Conservation (phyloP, 345 rosid genomes). For the Arabidopsis thaliana region TAIR10.1 NC_003070.9:29845001-29845500, state of each 20-base stretch:
- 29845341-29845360: neutral
- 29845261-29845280: slow-evolving; percentile 86
- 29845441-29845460: slow-evolving; percentile 6
- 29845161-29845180: slow-evolving; percentile 90
- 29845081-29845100: slow-evolving; percentile 52
- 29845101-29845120: slow-evolving; percentile 7
- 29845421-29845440: slow-evolving; percentile 9
- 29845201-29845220: slow-evolving; percentile 98
- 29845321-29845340: neutral
- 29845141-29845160: neutral
- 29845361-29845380: neutral
- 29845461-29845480: slow-evolving; percentile 93
- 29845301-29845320: slow-evolving; percentile 24
- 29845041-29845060: slow-evolving; percentile 86
- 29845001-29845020: slow-evolving; percentile 94
- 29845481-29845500: slow-evolving; percentile 99
- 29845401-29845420: slow-evolving; percentile 7
- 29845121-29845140: slow-evolving; percentile 9
- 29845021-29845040: slow-evolving; percentile 75
- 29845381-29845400: neutral
- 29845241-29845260: slow-evolving; percentile 96
- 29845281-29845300: slow-evolving; percentile 99
- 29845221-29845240: slow-evolving; percentile 90
- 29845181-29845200: slow-evolving; percentile 98
- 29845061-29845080: slow-evolving; percentile 88